A percentile compares a stretch with the other conserved stretches of the same genome.
These are phyloP conservation scores for Hippophae rhamnoides DNA, from an alignment of 306 rosid genomes.

Conservation along the genomic window DNA sequence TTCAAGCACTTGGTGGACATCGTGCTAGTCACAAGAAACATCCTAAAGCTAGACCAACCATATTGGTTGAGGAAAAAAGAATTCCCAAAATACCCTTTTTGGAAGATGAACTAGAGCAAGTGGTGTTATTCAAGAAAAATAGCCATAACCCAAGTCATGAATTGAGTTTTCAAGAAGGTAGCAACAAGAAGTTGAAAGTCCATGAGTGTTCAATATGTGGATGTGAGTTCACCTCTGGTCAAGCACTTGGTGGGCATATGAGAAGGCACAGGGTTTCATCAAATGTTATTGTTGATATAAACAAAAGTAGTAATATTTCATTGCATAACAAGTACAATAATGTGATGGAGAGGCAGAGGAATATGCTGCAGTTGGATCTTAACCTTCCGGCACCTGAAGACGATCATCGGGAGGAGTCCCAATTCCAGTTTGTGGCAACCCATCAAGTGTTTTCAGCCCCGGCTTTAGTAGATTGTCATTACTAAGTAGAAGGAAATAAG, in stretches of 20 bases:
- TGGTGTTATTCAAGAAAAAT: slow-evolving; percentile 4
- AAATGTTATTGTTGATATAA: not conserved
- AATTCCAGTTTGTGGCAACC: slow-evolving; percentile 40
- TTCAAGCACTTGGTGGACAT: slow-evolving; percentile 98
- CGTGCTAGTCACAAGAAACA: slow-evolving; percentile 85
- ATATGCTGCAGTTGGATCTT: slow-evolving; percentile 60
- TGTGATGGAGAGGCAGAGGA: slow-evolving; percentile 7
- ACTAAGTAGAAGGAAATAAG: slow-evolving; percentile 22
- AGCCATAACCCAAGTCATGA: not conserved
- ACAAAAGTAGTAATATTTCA: not conserved
- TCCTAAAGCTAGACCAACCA: slow-evolving; percentile 8
- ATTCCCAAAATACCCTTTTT: not conserved
- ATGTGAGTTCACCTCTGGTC: slow-evolving; percentile 73
- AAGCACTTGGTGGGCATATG: slow-evolving; percentile 96
- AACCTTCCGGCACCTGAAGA: slow-evolving; percentile 95
- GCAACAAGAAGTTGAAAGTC: slow-evolving; percentile 35
- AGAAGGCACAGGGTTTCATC: slow-evolving; percentile 53
- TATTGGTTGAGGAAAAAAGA: slow-evolving; percentile 20
- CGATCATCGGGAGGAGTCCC: slow-evolving; percentile 37
- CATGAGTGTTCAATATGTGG: slow-evolving; percentile 96
- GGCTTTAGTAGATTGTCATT: slow-evolving; percentile 81
- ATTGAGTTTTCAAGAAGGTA: not conserved
- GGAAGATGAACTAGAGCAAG: slow-evolving; percentile 12
- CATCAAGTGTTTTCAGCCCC: slow-evolving; percentile 48
- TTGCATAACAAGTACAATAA: not conserved